Conservation (phyloP, 306 rosid genomes). For the Vigna reflexopilosa region DNA sequence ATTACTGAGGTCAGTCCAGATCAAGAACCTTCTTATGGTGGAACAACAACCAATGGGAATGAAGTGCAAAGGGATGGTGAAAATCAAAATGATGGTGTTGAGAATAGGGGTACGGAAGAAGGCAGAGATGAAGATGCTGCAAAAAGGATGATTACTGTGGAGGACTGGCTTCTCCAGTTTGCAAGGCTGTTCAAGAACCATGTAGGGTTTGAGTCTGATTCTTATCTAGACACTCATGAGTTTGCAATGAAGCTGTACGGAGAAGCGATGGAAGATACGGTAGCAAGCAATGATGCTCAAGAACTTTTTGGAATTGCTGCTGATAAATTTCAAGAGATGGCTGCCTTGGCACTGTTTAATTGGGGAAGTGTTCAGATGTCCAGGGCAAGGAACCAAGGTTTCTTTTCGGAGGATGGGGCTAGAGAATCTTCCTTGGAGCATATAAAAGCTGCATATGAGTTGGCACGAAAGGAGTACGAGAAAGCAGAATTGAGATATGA, state of each 20-base stretch:
- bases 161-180: constrained; percentile 34
- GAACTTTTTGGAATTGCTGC: constrained; percentile 27
- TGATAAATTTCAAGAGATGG: constrained; percentile 27
- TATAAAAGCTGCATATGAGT: constrained; percentile 57
- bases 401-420: constrained; percentile 63
- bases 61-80: not conserved
- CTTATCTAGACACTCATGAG: constrained; percentile 26
- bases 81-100: not conserved
- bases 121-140: not conserved
- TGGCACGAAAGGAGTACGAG: not conserved
- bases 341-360: constrained; percentile 25
- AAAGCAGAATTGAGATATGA: constrained; percentile 62
- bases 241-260: constrained; percentile 19
- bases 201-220: constrained; percentile 35
- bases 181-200: constrained; percentile 37
- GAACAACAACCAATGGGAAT: not conserved
- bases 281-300: constrained; percentile 17
- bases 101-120: constrained; percentile 5
- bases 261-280: constrained; percentile 11
- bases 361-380: constrained; percentile 34
- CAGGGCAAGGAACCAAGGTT: constrained; percentile 46
- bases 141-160: constrained; percentile 15
- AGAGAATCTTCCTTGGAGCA: constrained; percentile 60
- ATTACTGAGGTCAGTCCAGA: constrained; percentile 9
- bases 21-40: constrained; percentile 33